Evolutionary conservation across 2,329 filamentous ascomycete genomes (phyloP).

Genomic region (Neonectria magnoliae): DNA sequence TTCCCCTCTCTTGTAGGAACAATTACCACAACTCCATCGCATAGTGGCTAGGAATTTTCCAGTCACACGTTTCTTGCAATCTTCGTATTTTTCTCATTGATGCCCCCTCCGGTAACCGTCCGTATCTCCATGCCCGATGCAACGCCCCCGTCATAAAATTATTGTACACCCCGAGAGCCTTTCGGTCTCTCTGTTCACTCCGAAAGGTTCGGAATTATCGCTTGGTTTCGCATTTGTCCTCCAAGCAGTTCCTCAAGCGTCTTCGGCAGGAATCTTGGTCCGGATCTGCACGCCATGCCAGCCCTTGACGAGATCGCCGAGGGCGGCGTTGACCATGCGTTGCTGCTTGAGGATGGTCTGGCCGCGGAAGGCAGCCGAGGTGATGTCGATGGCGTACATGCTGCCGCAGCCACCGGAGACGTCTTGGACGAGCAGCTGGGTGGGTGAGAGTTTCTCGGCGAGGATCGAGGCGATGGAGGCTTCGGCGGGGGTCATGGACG

Average conservation of each 20-base stretch:
- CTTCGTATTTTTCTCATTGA: background rate
- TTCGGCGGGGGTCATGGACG: slow-evolving; percentile 61
- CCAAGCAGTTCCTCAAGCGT: slow-evolving; percentile 4
- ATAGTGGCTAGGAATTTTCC: background rate
- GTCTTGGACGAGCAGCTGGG: slow-evolving; percentile 74
- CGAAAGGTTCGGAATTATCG: background rate
- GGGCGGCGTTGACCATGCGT: slow-evolving; percentile 78
- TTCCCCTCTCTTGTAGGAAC: too few species aligned
- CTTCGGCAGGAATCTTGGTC: slow-evolving; percentile 63
- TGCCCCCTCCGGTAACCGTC: background rate
- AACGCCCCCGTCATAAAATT: too few species aligned
- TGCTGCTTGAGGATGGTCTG: slow-evolving; percentile 82
- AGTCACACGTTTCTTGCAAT: background rate
- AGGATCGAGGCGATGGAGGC: slow-evolving; percentile 67
- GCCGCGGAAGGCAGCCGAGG: slow-evolving; percentile 76
- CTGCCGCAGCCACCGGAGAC: slow-evolving; percentile 85
- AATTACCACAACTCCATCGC: background rate
- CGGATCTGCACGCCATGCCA: slow-evolving; percentile 88
- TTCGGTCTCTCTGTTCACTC: background rate
- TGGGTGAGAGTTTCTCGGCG: slow-evolving; percentile 59
- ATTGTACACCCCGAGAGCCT: background rate
- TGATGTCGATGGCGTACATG: slow-evolving; percentile 87
- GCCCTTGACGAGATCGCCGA: slow-evolving; percentile 78
- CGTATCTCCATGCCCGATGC: background rate
- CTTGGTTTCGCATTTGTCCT: background rate